These are phyloP conservation scores for Clavispora asparagi DNA, from an alignment of 805 yeast species.

Conservation along the genomic window DNA sequence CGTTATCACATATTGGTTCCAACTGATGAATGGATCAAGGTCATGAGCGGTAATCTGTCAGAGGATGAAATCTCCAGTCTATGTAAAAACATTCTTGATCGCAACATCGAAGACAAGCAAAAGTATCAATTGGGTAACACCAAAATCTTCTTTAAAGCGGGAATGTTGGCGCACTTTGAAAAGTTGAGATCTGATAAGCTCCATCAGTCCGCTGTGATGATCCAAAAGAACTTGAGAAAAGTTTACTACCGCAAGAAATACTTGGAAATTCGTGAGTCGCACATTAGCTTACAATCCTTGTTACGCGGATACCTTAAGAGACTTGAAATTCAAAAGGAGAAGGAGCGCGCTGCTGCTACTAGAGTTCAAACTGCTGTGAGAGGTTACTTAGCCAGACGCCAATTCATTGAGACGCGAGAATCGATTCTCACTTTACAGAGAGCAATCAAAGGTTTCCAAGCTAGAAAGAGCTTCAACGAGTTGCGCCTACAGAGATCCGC, in stretches of 20 bases:
- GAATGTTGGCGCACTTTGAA: slow-evolving; percentile 89
- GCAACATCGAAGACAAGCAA: slow-evolving; percentile 56
- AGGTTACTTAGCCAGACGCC: slow-evolving; percentile 45
- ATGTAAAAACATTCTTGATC: slow-evolving; percentile 61
- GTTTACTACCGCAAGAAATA: slow-evolving; percentile 58
- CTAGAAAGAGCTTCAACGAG: slow-evolving; percentile 48
- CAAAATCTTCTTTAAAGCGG: slow-evolving; percentile 93
- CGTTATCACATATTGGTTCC: slow-evolving; percentile 81
- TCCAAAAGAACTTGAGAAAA: slow-evolving; percentile 79
- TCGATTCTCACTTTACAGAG: slow-evolving; percentile 44
- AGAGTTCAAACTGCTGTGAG: slow-evolving; percentile 65
- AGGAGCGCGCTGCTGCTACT: slow-evolving; percentile 58
- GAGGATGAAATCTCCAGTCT: slow-evolving; percentile 56
- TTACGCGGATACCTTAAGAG: slow-evolving; percentile 63
- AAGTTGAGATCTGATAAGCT: slow-evolving; percentile 77
- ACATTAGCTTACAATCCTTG: slow-evolving; percentile 53
- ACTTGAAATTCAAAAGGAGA: slow-evolving; percentile 46
- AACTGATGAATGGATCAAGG: slow-evolving; percentile 62
- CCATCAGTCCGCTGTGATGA: slow-evolving; percentile 69
- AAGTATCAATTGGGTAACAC: slow-evolving; percentile 90
- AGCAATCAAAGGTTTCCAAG: slow-evolving; percentile 44
- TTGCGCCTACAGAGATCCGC: slow-evolving; percentile 62
- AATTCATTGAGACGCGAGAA: slow-evolving; percentile 24
- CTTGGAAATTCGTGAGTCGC: slow-evolving; percentile 47
- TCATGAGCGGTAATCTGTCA: slow-evolving; percentile 47